Percentiles rank a stretch among this genome's conserved stretches.
phyloP scores from a whole-genome alignment of 345 rosid genomes.

The Eucalyptus lansdowneana region DNA sequence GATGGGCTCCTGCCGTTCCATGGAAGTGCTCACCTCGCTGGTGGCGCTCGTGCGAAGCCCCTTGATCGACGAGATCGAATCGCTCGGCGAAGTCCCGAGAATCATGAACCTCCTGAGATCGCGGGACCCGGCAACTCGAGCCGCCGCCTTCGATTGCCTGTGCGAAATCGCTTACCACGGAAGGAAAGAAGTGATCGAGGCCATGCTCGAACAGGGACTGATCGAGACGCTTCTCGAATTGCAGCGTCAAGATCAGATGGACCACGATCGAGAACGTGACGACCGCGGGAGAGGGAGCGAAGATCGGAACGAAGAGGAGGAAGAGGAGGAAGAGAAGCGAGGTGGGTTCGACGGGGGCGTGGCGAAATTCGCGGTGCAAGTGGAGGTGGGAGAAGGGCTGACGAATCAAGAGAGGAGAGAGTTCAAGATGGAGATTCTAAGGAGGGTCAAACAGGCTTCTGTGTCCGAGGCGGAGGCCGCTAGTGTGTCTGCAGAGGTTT shows the following conservation, averaged over 20 bases:
- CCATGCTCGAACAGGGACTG: constrained; percentile 21
- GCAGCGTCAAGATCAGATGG: constrained; percentile 7
- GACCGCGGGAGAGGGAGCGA: neutral
- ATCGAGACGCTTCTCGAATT: constrained; percentile 26
- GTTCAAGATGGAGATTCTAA: constrained; percentile 26
- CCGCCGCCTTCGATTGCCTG: constrained; percentile 18
- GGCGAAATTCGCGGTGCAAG: constrained; percentile 32
- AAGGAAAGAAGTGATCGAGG: constrained; percentile 37
- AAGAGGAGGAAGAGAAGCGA: neutral
- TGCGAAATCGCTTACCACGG: constrained; percentile 35
- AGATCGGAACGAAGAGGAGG: neutral
- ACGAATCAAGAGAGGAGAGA: constrained; percentile 16
- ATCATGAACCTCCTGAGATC: constrained; percentile 18
- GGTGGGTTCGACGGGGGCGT: constrained; percentile 16
- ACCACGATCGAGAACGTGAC: neutral
- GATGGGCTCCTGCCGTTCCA: constrained; percentile 19
- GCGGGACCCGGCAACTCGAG: neutral
- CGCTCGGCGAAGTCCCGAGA: constrained; percentile 19
- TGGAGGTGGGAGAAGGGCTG: constrained; percentile 45
- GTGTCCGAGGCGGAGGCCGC: constrained; percentile 38
- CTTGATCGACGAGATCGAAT: constrained; percentile 38
- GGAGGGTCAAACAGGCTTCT: constrained; percentile 22
- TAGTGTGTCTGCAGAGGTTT: constrained; percentile 20
- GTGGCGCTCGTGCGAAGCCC: constrained; percentile 27
- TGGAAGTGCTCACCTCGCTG: constrained; percentile 19